Evolutionary conservation across 1,284 basidiomycete genomes (phyloP).

Genomic region (Marasmius sp.): DNA sequence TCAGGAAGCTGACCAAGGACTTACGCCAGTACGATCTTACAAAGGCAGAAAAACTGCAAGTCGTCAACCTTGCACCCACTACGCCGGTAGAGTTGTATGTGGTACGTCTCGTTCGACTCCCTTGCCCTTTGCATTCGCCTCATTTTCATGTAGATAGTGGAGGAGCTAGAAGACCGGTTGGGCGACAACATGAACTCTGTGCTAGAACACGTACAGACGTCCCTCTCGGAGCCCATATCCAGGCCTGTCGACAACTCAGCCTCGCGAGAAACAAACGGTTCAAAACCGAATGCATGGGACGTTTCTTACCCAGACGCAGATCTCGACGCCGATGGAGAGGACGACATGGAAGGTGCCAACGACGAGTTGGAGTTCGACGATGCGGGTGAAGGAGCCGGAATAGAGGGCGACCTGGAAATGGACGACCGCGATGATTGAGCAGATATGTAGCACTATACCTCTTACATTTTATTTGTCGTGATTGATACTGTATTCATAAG

Average conservation of each 20-base stretch:
- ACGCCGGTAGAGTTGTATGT: constrained; percentile 87
- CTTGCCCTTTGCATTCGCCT: not conserved
- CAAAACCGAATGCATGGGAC: not conserved
- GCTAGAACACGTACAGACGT: constrained; percentile 55
- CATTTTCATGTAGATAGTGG: constrained; percentile 70
- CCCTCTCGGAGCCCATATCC: constrained; percentile 31
- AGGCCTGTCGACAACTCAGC: not conserved
- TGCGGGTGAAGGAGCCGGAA: constrained; percentile 61
- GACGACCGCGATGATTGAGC: constrained; percentile 51
- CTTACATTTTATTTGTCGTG: too few species aligned
- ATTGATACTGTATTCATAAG: not conserved
- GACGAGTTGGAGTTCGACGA: constrained; percentile 60
- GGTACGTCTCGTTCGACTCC: constrained; percentile 46
- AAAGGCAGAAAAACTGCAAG: constrained; percentile 89
- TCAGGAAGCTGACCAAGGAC: constrained; percentile 65
- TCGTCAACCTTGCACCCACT: constrained; percentile 85
- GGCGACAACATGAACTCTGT: constrained; percentile 73
- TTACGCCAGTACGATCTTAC: constrained; percentile 76
- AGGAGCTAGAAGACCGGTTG: constrained; percentile 85
- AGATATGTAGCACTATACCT: too few species aligned
- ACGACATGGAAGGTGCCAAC: constrained; percentile 28
- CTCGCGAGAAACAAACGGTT: not conserved
- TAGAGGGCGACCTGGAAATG: constrained; percentile 74
- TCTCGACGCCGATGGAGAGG: constrained; percentile 30
- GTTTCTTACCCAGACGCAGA: constrained; percentile 8